These are phyloP conservation scores for Alternaria tenuissima DNA, from an alignment of 2,329 filamentous ascomycete genomes.

Conservation along the genomic window DNA sequence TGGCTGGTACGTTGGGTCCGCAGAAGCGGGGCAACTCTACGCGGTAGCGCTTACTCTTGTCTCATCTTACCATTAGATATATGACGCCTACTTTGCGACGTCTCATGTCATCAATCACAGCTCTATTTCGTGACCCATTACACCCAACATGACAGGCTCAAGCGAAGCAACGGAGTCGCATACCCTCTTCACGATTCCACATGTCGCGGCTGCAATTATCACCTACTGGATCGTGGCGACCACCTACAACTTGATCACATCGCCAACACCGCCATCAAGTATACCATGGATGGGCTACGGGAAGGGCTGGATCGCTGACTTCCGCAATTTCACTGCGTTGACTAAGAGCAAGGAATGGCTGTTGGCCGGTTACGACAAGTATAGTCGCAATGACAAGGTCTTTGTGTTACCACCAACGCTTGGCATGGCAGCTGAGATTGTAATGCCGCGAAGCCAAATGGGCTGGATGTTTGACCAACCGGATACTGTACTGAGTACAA, in stretches of 20 bases:
- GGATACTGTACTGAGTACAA: conserved; percentile 50
- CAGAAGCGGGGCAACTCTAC: background rate
- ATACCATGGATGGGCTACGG: conserved; percentile 40
- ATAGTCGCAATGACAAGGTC: conserved; percentile 33
- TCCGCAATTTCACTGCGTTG: conserved; percentile 32
- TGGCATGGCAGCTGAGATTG: conserved; percentile 37
- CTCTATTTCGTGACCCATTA: background rate
- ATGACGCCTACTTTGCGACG: background rate
- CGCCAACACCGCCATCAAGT: conserved; percentile 25
- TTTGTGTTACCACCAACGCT: conserved; percentile 40
- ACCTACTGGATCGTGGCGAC: conserved; percentile 30
- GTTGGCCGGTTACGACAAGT: conserved; percentile 31
- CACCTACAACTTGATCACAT: conserved; percentile 20
- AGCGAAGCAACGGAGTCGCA: background rate
- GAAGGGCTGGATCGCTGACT: conserved; percentile 28
- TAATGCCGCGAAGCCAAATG: conserved; percentile 48
- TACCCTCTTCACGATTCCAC: conserved; percentile 3
- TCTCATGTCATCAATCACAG: background rate
- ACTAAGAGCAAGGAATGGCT: conserved; percentile 36
- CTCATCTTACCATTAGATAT: background rate
- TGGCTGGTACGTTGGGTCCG: background rate
- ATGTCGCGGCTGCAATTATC: conserved; percentile 14
- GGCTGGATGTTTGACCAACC: conserved; percentile 55
- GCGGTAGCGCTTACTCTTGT: background rate
- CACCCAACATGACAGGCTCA: conserved; percentile 1